phyloP scores from a whole-genome alignment of 129 eudicot species.

The Rutidosis leptorrhynchoides region DNA sequence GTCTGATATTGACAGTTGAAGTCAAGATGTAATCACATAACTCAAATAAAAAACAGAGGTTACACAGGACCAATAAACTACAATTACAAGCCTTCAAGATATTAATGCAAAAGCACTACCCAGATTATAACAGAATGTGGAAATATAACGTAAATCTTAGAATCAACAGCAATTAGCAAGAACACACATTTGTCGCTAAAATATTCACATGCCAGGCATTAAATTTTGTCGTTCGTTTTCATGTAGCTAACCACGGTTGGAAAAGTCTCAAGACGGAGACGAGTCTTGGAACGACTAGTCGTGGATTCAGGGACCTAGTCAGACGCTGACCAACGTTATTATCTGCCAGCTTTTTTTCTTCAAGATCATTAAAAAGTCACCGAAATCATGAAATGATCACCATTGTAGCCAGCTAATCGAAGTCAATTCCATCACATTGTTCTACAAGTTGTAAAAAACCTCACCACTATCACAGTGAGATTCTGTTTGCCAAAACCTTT shows the following conservation, averaged over 20 bases:
- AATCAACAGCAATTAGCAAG: background rate
- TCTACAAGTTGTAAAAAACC: too few relatives aligned
- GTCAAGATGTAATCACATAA: background rate
- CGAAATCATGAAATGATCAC: constrained; percentile 1
- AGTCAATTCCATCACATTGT: too few relatives aligned
- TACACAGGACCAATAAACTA: background rate
- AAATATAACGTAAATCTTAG: background rate
- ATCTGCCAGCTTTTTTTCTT: background rate
- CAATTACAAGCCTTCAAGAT: background rate
- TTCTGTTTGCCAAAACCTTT: too few relatives aligned
- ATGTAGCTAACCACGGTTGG: background rate
- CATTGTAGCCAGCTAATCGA: background rate
- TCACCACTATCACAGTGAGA: too few relatives aligned
- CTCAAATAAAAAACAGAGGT: background rate
- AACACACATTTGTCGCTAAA: background rate
- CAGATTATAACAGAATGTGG: background rate
- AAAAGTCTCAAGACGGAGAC: too few relatives aligned
- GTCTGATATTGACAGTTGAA: background rate
- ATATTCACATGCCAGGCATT: background rate
- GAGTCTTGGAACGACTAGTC: too few relatives aligned
- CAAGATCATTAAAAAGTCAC: background rate
- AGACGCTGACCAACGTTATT: too few relatives aligned
- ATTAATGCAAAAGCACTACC: background rate
- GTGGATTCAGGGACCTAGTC: background rate
- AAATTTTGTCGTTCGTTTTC: background rate